Base-by-base conservation (phyloP, 2,329 filamentous ascomycete genomes). In the Ceratocystis eucalypticola region DNA sequence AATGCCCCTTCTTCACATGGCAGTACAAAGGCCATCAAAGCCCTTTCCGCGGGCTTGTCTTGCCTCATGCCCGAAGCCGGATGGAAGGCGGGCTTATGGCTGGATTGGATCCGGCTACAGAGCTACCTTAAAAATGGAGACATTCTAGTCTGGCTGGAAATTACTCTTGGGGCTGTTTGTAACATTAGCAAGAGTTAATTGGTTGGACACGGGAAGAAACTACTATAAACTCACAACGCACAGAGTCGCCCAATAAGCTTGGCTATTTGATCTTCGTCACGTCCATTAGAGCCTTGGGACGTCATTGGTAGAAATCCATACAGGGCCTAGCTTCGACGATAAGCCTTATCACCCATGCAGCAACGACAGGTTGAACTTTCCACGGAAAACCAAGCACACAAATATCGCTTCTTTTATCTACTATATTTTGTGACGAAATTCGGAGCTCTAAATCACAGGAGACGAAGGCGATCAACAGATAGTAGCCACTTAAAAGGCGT, bases 341-440 rank as follows among this genome's bases (percentile, higher is more conserved):
- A 59, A 59, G 28, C 25, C 55, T 59, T 64, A 64, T 64, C 44
- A 17, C 12, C 8, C n/a, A 46, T 15, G 22, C 3, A 53, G 3
- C 25, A 48, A 62, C 45, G 2, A 41, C 12, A 37, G 28, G 3
- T 15, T 44, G 3, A 33, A 22, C 62, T 68, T 68, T 64, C 66
- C 66, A 66, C 64, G 66, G 66, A 22, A 68, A 68, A 68, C 66
- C 7, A 64, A 37, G 25, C 20, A 12, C 15, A 48, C 17, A 45
- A 5, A 22, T 8, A 46, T 15, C 12, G 28, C 41, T 62, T 37
- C 22, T 48, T 62, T 3, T 5, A 12, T 59, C 55, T 20, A 37
- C 41, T 37, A 7, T 17, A 10, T 45, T 62, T 62, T 28, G 7
- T 17, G 5, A 20, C 37, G 28, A 62, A 37, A 46, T 8, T 28